Conservation (phyloP, 2,329 filamentous ascomycete species). For the Fusarium decemcellulare region DNA sequence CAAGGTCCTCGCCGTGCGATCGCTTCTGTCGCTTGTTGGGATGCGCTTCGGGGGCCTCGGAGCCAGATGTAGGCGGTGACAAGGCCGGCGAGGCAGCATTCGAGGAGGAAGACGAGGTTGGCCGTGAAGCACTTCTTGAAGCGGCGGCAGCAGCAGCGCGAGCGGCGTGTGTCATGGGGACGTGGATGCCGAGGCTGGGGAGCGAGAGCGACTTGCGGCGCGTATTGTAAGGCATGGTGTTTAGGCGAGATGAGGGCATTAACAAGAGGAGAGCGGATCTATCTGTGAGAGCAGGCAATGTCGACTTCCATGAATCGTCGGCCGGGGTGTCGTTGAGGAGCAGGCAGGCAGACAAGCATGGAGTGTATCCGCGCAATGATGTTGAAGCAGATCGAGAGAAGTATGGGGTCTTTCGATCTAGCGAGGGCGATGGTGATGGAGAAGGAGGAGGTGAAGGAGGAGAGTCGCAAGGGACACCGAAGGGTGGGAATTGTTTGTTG, state of each 20-base stretch:
- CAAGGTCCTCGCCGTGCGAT: slow-evolving; percentile 84
- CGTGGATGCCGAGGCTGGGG: slow-evolving; percentile 91
- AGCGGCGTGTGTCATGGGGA: slow-evolving; percentile 77
- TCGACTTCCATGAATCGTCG: slow-evolving; percentile 37
- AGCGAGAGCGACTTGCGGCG: slow-evolving; percentile 96
- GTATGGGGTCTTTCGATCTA: slow-evolving; percentile 31
- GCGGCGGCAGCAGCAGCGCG: slow-evolving; percentile 68
- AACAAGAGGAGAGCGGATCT: slow-evolving; percentile 21
- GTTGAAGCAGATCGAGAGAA: slow-evolving; percentile 32
- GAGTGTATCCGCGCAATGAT: slow-evolving; percentile 30
- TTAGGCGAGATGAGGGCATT: slow-evolving; percentile 21
- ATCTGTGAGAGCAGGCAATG: slow-evolving; percentile 27
- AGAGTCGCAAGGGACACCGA: slow-evolving; percentile 34
- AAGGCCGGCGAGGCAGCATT: slow-evolving; percentile 49
- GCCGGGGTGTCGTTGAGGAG: slow-evolving; percentile 35
- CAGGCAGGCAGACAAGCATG: slow-evolving; percentile 1
- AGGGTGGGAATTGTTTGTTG: slow-evolving; percentile 42
- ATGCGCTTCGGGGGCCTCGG: slow-evolving; percentile 54
- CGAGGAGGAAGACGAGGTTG: slow-evolving; percentile 44
- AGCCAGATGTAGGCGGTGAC: slow-evolving; percentile 50
- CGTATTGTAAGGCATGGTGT: slow-evolving; percentile 91
- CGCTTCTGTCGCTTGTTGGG: slow-evolving; percentile 81
- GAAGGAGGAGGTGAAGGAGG: slow-evolving; percentile 24
- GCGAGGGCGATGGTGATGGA: slow-evolving; percentile 23
- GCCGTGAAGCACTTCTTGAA: slow-evolving; percentile 53